Conservation (phyloP, 306 rosid genomes). For the Quercus robur region DNA sequence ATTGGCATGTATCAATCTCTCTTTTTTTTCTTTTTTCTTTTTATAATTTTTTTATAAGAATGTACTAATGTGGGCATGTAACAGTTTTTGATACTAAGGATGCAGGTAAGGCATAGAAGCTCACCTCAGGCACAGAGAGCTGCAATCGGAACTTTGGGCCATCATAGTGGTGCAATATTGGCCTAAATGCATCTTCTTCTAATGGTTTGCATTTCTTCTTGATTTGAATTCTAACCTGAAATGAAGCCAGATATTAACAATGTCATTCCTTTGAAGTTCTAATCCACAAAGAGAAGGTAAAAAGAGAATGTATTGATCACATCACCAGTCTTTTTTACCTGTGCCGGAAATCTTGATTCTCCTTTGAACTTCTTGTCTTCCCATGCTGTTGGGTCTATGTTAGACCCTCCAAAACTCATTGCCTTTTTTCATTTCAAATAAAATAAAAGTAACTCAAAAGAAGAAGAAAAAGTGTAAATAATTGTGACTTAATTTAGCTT, state of each 20-base stretch:
- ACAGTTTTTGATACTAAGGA: neutral
- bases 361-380: conserved; percentile 29
- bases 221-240: conserved; percentile 22
- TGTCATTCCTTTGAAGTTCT: neutral
- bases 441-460: neutral
- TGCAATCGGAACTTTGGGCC: conserved; percentile 33
- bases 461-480: neutral
- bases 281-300: neutral
- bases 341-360: conserved; percentile 31
- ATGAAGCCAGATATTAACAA: neutral
- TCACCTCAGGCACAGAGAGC: conserved; percentile 27
- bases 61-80: no score
- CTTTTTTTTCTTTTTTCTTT: no score
- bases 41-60: no score
- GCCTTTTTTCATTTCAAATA: conserved; percentile 8
- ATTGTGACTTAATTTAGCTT: neutral
- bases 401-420: conserved; percentile 30
- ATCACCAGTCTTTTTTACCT: neutral
- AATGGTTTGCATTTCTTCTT: conserved; percentile 24
- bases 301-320: neutral
- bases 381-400: conserved; percentile 29
- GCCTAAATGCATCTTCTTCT: conserved; percentile 27
- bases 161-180: conserved; percentile 24
- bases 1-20: no score
- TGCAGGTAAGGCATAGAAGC: neutral